Conservation (phyloP, 768 basidiomycete genomes). For the Rubroboletus pulcherrimus region DNA sequence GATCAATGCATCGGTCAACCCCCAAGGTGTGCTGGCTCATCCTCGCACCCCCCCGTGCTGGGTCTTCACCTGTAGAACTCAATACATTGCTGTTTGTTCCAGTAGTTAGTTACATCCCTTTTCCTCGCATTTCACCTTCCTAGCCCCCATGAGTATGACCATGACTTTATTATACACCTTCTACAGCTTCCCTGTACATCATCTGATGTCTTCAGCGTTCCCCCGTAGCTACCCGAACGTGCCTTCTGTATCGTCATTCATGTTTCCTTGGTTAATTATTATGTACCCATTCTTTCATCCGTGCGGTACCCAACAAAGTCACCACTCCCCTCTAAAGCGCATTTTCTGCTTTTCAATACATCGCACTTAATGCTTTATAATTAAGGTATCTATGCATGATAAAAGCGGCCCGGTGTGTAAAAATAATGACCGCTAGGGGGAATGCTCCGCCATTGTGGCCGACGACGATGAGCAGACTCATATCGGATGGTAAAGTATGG, state of each 20-base stretch:
- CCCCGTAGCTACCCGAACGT: neutral
- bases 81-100: conserved; percentile 7
- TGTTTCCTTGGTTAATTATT: conserved; percentile 8
- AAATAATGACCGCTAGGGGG: too few species aligned
- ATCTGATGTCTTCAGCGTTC: conserved; percentile 3
- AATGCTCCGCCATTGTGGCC: too few species aligned
- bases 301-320: neutral
- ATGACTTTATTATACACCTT: conserved; percentile 15
- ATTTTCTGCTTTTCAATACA: too few species aligned
- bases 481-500: too few species aligned
- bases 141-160: conserved; percentile 6
- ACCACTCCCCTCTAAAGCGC: too few species aligned
- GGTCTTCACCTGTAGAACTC: conserved; percentile 9
- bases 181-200: neutral
- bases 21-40: neutral
- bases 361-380: too few species aligned
- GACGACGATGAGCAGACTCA: too few species aligned
- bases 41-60: neutral
- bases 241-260: conserved; percentile 13
- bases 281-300: conserved; percentile 8
- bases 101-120: conserved; percentile 1
- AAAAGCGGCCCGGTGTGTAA: too few species aligned
- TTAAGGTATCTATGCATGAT: too few species aligned
- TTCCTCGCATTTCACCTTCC: conserved; percentile 1
- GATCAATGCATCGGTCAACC: neutral